These are phyloP conservation scores for Aurinia saxatilis DNA, from an alignment of 345 rosid genomes.

Conservation along the genomic window DNA sequence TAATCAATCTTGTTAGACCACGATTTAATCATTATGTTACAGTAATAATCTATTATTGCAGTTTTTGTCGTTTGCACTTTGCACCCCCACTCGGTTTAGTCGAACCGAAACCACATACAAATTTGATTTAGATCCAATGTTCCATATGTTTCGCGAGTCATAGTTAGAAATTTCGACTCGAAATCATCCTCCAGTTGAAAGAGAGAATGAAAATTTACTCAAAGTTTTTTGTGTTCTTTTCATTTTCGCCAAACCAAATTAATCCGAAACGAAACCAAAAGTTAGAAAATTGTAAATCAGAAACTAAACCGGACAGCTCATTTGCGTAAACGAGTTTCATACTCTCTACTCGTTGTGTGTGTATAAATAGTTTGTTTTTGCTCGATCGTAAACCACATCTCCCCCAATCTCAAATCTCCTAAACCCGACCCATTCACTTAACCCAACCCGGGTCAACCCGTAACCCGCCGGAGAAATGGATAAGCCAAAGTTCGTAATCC, in stretches of 20 bases:
- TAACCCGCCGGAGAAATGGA: conserved; percentile 36
- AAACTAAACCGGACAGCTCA: neutral
- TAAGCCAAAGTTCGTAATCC: conserved; percentile 54
- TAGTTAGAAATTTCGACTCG: no score
- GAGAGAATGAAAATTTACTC: no score
- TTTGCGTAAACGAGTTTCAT: conserved; percentile 7
- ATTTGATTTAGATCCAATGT: neutral
- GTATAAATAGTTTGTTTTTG: conserved; percentile 20
- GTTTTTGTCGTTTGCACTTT: neutral
- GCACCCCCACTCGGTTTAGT: neutral
- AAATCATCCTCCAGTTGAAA: no score
- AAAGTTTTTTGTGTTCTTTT: no score
- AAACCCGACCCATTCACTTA: conserved; percentile 14
- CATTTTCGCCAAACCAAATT: no score
- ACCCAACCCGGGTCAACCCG: conserved; percentile 26
- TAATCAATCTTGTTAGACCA: neutral
- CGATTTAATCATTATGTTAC: conserved; percentile 2
- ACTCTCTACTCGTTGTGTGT: neutral
- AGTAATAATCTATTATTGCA: neutral
- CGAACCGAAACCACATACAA: neutral
- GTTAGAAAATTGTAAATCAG: neutral
- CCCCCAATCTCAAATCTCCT: neutral
- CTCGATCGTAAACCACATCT: neutral
- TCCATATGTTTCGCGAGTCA: no score
- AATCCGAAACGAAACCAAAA: no score